Evolutionary conservation across 768 basidiomycete genomes (phyloP), one percentile per base, ranked within the genome.

Genomic region (Pisolithus tinctorius): DNA sequence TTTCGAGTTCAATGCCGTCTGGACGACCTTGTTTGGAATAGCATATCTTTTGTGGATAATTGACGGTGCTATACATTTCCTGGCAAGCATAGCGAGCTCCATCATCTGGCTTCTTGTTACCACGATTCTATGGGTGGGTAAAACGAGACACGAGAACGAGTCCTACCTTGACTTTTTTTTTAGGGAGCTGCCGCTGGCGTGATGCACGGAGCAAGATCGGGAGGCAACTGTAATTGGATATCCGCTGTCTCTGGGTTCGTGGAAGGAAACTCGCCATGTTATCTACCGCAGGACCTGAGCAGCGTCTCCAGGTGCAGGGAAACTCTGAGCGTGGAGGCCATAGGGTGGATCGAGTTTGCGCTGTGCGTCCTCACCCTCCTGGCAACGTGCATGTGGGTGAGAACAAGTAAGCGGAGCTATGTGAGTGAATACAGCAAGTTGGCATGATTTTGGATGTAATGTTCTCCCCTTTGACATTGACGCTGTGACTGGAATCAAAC

Each of bases 51-150:
- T 88, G 30, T 89, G 84, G 82, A 78, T 84, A 41, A 67, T 84
- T 37, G 81, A 82, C 48, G 82, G 83, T 45, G 78, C 77, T 4
- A 75, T 78, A 43, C 82, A 84, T 63, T 64, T 86, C 40, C 73
- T 90, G 20, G 87, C 86, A n/a, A 83, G 80, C 63, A 72, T 90
- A 40, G 85, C 88, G 23, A 86, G 85, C 56, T 90, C 88, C 16
- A 76, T 88, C 17, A 63, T 83, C 49, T 91, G 88, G 88, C 70
- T 90, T 29, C 63, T 80, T 26, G 61, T 83, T 36, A 86, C 87
- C 3, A 71, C 77, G 6, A 63, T 77, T 6, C 62, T 89, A 59
- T 90, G 88, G 88, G 88, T 83, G 55, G 53, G 78, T 67, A 25
- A 31, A 41, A 17, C 46, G 13, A 45, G 8, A 17, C 43, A 37